These are phyloP conservation scores for Chenopodium suecicum DNA, from an alignment of 148 eudicot species.

Conservation along the genomic window DNA sequence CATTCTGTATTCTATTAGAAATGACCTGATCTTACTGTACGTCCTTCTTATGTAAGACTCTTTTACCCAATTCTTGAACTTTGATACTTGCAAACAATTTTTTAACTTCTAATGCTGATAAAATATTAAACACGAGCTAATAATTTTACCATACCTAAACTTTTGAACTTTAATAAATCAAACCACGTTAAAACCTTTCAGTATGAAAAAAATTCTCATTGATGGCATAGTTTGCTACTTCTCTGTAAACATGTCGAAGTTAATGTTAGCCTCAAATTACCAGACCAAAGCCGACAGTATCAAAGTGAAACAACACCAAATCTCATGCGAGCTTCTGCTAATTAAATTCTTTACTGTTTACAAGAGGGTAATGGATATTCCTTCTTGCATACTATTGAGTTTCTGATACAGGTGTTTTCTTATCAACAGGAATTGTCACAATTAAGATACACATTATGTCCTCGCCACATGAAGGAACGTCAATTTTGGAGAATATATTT, in stretches of 20 bases:
- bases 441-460: constrained; percentile 74
- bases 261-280: not conserved
- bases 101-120: too few species aligned
- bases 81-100: too few species aligned
- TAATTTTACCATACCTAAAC: not conserved
- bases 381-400: not conserved
- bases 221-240: not conserved
- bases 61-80: too few species aligned
- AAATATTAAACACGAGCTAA: too few species aligned
- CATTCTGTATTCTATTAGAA: too few species aligned
- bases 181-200: not conserved
- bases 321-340: not conserved
- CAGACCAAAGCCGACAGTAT: not conserved
- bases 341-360: not conserved
- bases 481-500: constrained; percentile 93
- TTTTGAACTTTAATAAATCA: not conserved
- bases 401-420: not conserved
- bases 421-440: constrained; percentile 74
- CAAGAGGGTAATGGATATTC: not conserved
- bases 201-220: too few species aligned
- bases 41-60: too few species aligned
- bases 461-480: constrained; percentile 74
- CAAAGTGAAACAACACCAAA: not conserved
- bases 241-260: not conserved
- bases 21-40: too few species aligned